Evolutionary conservation across 2,329 filamentous ascomycete species (phyloP).

Genomic region (Diaporthe sp.): DNA sequence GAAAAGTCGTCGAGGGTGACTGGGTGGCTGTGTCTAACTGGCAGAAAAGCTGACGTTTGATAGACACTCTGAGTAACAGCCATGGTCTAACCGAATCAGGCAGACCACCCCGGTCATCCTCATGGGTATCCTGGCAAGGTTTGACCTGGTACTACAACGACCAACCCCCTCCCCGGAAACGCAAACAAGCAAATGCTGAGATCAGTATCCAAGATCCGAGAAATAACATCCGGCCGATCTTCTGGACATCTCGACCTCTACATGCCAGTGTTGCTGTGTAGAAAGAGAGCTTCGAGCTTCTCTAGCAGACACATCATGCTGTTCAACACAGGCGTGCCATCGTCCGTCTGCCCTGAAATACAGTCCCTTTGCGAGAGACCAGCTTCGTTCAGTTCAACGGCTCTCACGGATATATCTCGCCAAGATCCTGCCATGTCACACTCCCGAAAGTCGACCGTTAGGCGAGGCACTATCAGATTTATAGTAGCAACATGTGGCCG

Average conservation of each 20-base stretch:
- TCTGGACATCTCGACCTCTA: background rate
- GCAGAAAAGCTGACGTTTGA: constrained; percentile 19
- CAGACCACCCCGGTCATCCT: background rate
- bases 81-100: constrained; percentile 2
- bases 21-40: background rate
- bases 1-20: constrained; percentile 1
- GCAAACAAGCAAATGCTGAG: background rate
- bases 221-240: background rate
- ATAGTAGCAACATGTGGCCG: background rate
- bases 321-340: background rate
- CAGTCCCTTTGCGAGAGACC: background rate
- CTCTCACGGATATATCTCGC: background rate
- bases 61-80: background rate
- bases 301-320: background rate
- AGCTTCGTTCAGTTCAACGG: background rate
- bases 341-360: background rate
- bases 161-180: background rate
- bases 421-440: background rate
- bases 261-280: no score
- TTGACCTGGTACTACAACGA: background rate
- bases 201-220: background rate
- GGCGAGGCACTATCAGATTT: background rate
- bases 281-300: background rate
- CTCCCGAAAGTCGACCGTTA: background rate
- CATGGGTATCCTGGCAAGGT: constrained; percentile 16